Conservation (phyloP, 1,284 basidiomycete genomes). For the Austroboletus novae-zelandiae region DNA sequence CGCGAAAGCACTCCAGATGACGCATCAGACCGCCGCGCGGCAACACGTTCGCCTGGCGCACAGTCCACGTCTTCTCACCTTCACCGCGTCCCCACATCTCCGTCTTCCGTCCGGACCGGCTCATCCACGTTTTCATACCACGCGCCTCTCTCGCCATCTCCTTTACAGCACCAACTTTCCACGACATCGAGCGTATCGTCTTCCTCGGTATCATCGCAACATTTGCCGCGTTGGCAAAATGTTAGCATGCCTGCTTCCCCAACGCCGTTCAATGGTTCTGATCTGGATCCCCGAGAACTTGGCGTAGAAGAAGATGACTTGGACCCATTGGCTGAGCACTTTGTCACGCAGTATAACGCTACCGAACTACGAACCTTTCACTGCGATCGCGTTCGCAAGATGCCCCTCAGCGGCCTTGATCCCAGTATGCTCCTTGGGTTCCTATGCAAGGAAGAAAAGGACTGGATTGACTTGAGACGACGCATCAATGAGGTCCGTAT, state of each 20-base stretch:
- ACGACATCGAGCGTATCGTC: conserved; percentile 38
- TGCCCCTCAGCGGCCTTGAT: conserved; percentile 88
- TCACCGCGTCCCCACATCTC: conserved; percentile 47
- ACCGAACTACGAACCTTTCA: conserved; percentile 86
- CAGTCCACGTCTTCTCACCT: conserved; percentile 24
- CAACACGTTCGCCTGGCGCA: conserved; percentile 22
- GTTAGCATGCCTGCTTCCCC: conserved; percentile 24
- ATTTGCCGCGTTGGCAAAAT: conserved; percentile 29
- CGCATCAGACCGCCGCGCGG: conserved; percentile 23
- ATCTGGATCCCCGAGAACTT: conserved; percentile 40
- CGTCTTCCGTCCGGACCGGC: conserved; percentile 51
- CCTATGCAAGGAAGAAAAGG: conserved; percentile 75
- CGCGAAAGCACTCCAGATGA: conserved; percentile 32
- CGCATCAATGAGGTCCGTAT: conserved; percentile 67
- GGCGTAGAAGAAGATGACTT: conserved; percentile 35
- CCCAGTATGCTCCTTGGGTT: conserved; percentile 98
- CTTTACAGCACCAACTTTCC: conserved; percentile 59
- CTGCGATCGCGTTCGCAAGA: conserved; percentile 90
- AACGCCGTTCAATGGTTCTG: conserved; percentile 31
- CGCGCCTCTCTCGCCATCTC: conserved; percentile 53
- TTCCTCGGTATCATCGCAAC: conserved; percentile 21
- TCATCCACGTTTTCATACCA: conserved; percentile 61
- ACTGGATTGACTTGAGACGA: conserved; percentile 80
- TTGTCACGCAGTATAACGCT: conserved; percentile 58
- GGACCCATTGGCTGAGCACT: conserved; percentile 55